Conservation (phyloP, 306 rosid genomes). For the Corylus heterophylla region DNA sequence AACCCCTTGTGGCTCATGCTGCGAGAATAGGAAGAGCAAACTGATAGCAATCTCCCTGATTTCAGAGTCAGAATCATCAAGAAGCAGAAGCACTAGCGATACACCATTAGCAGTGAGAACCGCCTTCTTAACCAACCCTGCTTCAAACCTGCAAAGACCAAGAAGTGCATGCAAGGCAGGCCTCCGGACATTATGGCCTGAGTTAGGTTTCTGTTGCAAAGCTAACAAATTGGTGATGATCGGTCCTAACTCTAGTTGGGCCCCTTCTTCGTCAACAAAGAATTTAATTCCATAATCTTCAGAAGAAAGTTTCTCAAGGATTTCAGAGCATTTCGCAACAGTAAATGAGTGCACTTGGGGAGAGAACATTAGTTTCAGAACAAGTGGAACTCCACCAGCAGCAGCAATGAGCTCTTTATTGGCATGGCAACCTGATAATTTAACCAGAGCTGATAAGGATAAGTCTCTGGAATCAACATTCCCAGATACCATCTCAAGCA, state of each 20-base stretch:
- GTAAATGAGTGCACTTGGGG: slow-evolving; percentile 38
- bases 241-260: slow-evolving; percentile 60
- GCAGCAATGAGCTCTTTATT: slow-evolving; percentile 63
- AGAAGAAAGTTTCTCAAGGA: slow-evolving; percentile 71
- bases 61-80: slow-evolving; percentile 72
- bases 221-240: slow-evolving; percentile 53
- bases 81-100: slow-evolving; percentile 66
- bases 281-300: slow-evolving; percentile 48
- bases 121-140: slow-evolving; percentile 66
- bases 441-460: slow-evolving; percentile 61
- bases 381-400: slow-evolving; percentile 62
- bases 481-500: slow-evolving; percentile 64
- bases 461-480: slow-evolving; percentile 48
- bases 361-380: slow-evolving; percentile 53
- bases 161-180: slow-evolving; percentile 69
- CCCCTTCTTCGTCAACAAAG: slow-evolving; percentile 66
- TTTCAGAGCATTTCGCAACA: slow-evolving; percentile 55
- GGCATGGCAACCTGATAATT: slow-evolving; percentile 51
- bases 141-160: slow-evolving; percentile 73
- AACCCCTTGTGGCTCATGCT: slow-evolving; percentile 77
- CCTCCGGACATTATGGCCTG: slow-evolving; percentile 48
- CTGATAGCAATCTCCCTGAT: slow-evolving; percentile 62
- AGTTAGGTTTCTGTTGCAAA: slow-evolving; percentile 49
- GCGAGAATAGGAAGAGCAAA: slow-evolving; percentile 75
- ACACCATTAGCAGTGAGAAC: slow-evolving; percentile 68